phyloP scores from a whole-genome alignment of 129 eudicot genomes.

The Chrysanthemum makinoi region DNA sequence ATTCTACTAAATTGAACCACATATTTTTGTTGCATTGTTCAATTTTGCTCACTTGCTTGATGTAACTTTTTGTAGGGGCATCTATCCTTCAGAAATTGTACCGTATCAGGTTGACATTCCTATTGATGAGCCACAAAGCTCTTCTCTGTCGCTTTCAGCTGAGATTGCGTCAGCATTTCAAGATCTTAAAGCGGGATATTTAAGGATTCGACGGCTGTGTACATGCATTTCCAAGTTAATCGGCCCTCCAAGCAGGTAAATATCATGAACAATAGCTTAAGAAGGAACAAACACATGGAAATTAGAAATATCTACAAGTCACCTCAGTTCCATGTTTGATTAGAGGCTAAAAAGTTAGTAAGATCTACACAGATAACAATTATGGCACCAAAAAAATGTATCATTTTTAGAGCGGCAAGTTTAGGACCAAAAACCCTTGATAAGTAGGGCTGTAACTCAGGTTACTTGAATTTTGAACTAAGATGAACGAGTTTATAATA shows the following conservation, averaged over 20 bases:
- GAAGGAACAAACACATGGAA: too few species aligned
- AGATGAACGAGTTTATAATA: too few species aligned
- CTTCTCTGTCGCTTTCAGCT: slow-evolving; percentile 10
- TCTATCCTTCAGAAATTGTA: slow-evolving; percentile 62
- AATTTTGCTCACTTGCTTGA: slow-evolving; percentile 3
- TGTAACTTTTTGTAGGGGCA: slow-evolving; percentile 44
- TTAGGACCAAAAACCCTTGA: too few species aligned
- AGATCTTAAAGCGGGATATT: slow-evolving; percentile 48
- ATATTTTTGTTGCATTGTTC: not conserved
- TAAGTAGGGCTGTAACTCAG: too few species aligned
- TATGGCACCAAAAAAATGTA: not conserved
- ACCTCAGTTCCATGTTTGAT: too few species aligned
- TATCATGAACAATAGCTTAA: not conserved
- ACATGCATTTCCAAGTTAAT: slow-evolving; percentile 45
- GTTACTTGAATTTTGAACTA: too few species aligned
- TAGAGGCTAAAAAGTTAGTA: not conserved
- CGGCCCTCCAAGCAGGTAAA: slow-evolving; percentile 29
- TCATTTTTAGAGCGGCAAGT: not conserved
- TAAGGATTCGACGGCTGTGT: slow-evolving; percentile 57
- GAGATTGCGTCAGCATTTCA: slow-evolving; percentile 41
- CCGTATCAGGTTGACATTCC: slow-evolving; percentile 38
- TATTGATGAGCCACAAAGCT: slow-evolving; percentile 9
- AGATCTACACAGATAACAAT: not conserved
- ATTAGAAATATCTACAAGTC: too few species aligned
- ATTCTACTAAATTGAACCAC: not conserved